Base-by-base conservation (phyloP, 2,329 filamentous ascomycete species). In the Trichoderma lentiforme region DNA sequence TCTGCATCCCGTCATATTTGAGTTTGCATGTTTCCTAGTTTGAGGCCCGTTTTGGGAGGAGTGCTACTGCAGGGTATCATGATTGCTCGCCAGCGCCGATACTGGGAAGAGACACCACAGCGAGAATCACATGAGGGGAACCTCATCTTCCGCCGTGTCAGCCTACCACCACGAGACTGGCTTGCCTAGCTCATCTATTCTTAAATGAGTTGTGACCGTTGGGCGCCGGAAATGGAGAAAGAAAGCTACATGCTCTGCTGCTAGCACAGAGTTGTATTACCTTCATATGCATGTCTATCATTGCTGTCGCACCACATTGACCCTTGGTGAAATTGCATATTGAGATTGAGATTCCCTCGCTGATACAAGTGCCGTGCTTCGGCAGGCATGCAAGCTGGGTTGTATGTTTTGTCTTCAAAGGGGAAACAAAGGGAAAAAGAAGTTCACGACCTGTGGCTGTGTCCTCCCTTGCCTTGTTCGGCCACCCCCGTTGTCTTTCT, bases 281-380 rank as follows among this genome's bases (percentile, higher is more conserved):
- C 36, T 34, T 60, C 11, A 58, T 24, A 18, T 47, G 39, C 24
- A 36, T 67, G 14, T 56, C 64, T 67, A 43, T 67, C 21, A 69
- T 61, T 69, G 56, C n/a, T 69, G 53, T 69, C 56, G 53, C 66
- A 69, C 66, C 53, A 61, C 66, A 61, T 18, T 26, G 56, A 60
- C 66, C 66, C 66, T 61, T 61, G 28, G 28, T 34, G 11, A 61
- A 53, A 69, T 69, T 69, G 28, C 36, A 69, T 34, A 21, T 53
- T 36, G 43, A 34, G 43, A 21, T 53, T 36, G 43, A 34, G 43
- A 66, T 36, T 26, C 21, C 28, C 30, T 36, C 43, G 15, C 43
- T 24, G 56, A 69, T 32, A 24, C 21, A 39, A 61, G 28, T 47
- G 39, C 36, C 28, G 28, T 47, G 34, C 26, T 8, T 32, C 36